Evolutionary conservation across 75 land plant genomes (phyloP).

Genomic region (Selaginella tamariscina): DNA sequence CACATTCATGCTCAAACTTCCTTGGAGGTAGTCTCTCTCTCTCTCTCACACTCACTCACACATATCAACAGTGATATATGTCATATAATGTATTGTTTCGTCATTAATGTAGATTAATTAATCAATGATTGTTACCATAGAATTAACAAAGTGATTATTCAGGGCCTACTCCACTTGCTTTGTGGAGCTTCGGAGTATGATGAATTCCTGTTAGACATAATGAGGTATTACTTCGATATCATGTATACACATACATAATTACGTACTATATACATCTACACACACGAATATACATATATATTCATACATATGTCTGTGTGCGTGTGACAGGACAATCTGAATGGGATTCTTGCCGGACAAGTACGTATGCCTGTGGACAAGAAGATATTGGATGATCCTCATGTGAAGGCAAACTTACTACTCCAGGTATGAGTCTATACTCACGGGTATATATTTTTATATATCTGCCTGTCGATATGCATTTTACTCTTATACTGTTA

Average conservation of each 20-base stretch:
- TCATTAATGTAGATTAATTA: background rate
- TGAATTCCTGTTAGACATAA: conserved; percentile 97
- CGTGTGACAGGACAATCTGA: conserved; percentile 60
- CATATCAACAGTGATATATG: no score
- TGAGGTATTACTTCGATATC: conserved; percentile 43
- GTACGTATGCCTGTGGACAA: conserved; percentile 58
- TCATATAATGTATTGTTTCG: no score
- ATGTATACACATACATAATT: background rate
- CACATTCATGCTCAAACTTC: conserved; percentile 66
- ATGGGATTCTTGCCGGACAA: conserved; percentile 48
- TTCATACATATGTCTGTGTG: background rate
- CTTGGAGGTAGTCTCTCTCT: conserved; percentile 52
- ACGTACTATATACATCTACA: background rate
- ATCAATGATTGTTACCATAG: background rate
- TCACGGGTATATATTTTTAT: no score
- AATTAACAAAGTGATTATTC: background rate
- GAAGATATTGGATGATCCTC: conserved; percentile 78
- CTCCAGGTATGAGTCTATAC: no score
- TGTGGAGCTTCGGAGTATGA: conserved; percentile 91
- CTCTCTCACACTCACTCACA: no score
- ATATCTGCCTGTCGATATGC: no score
- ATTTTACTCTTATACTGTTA: no score
- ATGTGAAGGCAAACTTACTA: conserved; percentile 84
- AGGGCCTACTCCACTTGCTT: conserved; percentile 72
- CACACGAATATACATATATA: background rate